Evolutionary conservation across 257 asterid species (phyloP).

Genomic region (Nemophila menziesii): DNA sequence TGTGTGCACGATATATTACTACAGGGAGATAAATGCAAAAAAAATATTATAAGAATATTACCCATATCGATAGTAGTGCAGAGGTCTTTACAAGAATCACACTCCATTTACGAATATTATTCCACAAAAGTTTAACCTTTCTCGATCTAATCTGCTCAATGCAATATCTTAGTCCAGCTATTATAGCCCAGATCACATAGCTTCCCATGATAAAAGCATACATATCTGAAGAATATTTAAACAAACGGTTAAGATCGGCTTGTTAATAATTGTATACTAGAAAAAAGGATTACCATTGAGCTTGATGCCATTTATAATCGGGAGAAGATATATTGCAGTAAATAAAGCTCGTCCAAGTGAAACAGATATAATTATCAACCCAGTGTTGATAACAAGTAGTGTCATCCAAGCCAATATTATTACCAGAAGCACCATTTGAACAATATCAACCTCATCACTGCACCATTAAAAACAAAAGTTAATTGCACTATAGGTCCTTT

Average conservation of each 20-base stretch:
- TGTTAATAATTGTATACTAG: no score
- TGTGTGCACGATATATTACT: no score
- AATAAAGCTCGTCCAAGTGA: constrained; percentile 81
- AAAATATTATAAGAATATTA: no score
- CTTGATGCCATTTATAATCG: constrained; percentile 81
- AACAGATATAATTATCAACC: constrained; percentile 69
- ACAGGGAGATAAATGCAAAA: no score
- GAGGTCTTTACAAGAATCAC: constrained; percentile 77
- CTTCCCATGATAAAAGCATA: constrained; percentile 95
- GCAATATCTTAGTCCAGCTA: constrained; percentile 85
- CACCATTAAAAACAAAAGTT: constrained; percentile 75
- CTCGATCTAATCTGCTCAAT: constrained; percentile 58
- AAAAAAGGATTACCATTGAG: constrained; percentile 60
- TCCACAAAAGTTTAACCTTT: constrained; percentile 48
- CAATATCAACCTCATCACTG: constrained; percentile 75
- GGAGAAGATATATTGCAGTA: constrained; percentile 75
- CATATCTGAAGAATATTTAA: constrained; percentile 34
- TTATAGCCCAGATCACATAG: constrained; percentile 86
- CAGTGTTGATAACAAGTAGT: constrained; percentile 65
- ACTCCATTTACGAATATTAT: constrained; percentile 81
- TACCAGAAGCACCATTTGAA: constrained; percentile 59
- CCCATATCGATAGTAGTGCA: constrained; percentile 31
- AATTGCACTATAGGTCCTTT: no score
- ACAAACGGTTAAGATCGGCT: neutral
- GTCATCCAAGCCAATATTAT: constrained; percentile 99